Percentiles rank a stretch among this genome's conserved stretches.
Conservation (phyloP, 179 eudicot species). For the Carnegiea gigantea region DNA sequence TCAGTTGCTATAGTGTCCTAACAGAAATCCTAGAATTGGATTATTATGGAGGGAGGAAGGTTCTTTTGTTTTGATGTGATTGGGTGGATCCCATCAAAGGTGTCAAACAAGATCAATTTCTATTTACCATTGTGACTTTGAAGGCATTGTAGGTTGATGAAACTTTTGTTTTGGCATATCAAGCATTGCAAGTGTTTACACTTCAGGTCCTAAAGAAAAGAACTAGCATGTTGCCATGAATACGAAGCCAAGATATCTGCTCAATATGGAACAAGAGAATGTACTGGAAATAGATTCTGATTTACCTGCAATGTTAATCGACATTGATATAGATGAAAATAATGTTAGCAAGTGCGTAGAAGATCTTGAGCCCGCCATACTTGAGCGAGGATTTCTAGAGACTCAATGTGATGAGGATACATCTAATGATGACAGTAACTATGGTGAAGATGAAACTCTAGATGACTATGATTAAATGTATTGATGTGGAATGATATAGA, state of each 20-base stretch:
- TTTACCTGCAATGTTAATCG: not conserved
- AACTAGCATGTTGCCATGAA: slow-evolving; percentile 8
- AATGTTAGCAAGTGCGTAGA: not conserved
- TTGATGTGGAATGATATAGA: too few relatives aligned
- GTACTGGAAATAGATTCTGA: not conserved
- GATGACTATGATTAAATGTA: not conserved
- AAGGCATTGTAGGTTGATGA: slow-evolving; percentile 4
- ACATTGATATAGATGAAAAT: not conserved
- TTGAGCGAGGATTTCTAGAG: not conserved
- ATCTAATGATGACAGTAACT: too few relatives aligned
- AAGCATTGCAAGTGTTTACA: slow-evolving; percentile 16
- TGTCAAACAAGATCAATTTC: slow-evolving; percentile 1
- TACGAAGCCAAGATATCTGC: slow-evolving; percentile 15
- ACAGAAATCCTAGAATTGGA: slow-evolving; percentile 13
- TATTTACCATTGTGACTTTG: not conserved
- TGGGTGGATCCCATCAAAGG: too few relatives aligned
- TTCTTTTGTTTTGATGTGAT: too few relatives aligned
- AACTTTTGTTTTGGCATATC: slow-evolving; percentile 14
- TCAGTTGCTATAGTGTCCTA: slow-evolving; percentile 8
- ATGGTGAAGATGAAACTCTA: too few relatives aligned
- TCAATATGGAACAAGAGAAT: too few relatives aligned
- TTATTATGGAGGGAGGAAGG: too few relatives aligned
- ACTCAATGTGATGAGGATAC: not conserved
- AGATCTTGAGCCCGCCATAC: not conserved
- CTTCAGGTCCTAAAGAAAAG: too few relatives aligned